These are phyloP conservation scores for Solanum tarapatanum DNA, from an alignment of 257 asterid species.

Conservation along the genomic window DNA sequence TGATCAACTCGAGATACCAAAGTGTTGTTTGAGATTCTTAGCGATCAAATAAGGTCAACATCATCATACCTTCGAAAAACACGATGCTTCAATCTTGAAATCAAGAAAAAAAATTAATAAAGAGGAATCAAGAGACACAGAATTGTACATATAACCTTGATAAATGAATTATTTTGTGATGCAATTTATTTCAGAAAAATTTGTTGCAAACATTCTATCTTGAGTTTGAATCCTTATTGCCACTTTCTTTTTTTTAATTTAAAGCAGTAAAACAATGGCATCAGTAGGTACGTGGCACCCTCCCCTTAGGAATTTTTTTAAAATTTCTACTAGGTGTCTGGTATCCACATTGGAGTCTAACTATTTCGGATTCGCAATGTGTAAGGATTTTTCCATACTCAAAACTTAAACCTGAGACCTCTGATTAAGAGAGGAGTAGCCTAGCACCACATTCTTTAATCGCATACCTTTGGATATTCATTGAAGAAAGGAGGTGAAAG, in stretches of 20 bases:
- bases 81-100: neutral
- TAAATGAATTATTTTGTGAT: neutral
- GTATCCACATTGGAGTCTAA: fast-evolving
- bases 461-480: neutral
- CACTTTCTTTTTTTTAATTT: neutral
- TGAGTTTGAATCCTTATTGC: neutral
- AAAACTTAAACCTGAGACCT: neutral
- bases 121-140: neutral
- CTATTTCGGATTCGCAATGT: neutral
- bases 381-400: fast-evolving
- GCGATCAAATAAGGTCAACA: neutral
- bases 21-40: neutral
- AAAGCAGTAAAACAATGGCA: neutral
- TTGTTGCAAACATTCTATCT: neutral
- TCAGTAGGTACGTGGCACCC: neutral
- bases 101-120: neutral
- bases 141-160: neutral
- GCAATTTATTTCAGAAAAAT: neutral
- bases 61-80: neutral
- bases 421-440: neutral
- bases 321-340: too few species aligned
- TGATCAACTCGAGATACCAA: neutral
- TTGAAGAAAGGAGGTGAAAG: neutral
- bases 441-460: neutral
- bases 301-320: neutral